Base-by-base conservation (phyloP, 306 rosid genomes). In the Lathyrus aphaca region DNA sequence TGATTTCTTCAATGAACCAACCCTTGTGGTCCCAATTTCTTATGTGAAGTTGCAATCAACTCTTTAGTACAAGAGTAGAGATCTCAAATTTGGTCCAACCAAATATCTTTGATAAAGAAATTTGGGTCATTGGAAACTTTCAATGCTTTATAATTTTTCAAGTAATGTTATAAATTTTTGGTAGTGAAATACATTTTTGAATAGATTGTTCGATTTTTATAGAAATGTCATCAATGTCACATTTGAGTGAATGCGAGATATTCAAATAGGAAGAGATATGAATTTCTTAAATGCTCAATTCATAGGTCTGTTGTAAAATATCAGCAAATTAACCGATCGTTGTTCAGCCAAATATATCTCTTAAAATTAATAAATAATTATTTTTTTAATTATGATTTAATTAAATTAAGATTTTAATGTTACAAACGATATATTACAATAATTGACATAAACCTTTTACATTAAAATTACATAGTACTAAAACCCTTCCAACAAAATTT, bases 51-150 rank as follows among this genome's bases (percentile, higher is more conserved):
- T 48, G 53, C 82, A 19, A 74, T 82, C 82, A 69, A 32, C 79
- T 44, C 69, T 30, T 32, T 18, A 73, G 78, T 70, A 82, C 86
- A 65, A 74, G 17, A 70, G 60, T 72, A 82, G 80, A 65, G 78
- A 74, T 74, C 75, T 82, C 78, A 78, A 77, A 64, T 63, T 57
- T 76, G 80, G 72, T 70, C 75, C 82, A 10, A 69, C 68, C 68
- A 69, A 65, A 77, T 74, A 77, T 58, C 74, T 82, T 78, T 43
- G 86, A 78, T 48, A 78, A 82, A 72, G 80, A 82, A 65, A 56
- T 74, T 74, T 59, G 72, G 78, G 73, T 64, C 68, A 21, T 40
- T 68, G 53, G 71, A 58, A 74, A 80, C 64, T 69, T 82, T 69
- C 58, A 73, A 56, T 48, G 18, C 58, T 68, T 77, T 64, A 62